phyloP scores from a whole-genome alignment of 1,284 basidiomycete species.

The Violaceomyces palustris region DNA sequence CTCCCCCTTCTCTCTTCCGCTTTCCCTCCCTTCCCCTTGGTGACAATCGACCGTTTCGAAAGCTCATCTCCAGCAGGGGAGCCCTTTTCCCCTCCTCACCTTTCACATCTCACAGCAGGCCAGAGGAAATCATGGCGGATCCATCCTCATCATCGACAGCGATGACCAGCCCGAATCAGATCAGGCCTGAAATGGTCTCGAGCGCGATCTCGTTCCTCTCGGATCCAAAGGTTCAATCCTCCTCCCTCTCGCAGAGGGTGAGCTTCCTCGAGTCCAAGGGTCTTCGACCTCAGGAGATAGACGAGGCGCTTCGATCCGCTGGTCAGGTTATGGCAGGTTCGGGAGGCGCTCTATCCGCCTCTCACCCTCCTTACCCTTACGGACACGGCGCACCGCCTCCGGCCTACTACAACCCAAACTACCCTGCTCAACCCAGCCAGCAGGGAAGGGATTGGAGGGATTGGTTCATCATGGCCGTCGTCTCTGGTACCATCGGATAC shows the following conservation, averaged over 20 bases:
- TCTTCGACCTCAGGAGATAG: conserved; percentile 75
- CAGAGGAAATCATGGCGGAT: conserved; percentile 21
- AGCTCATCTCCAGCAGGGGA: too few relatives aligned
- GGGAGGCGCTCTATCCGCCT: conserved; percentile 6
- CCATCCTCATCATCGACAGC: conserved; percentile 24
- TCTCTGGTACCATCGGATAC: conserved; percentile 84
- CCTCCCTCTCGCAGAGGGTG: conserved; percentile 75
- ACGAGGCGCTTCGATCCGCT: conserved; percentile 67
- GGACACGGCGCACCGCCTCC: conserved; percentile 16
- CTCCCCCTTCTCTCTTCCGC: too few relatives aligned
- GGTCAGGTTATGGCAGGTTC: conserved; percentile 3
- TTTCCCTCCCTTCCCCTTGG: too few relatives aligned
- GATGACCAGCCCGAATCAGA: conserved; percentile 7
- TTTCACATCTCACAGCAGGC: too few relatives aligned
- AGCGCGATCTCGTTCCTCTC: conserved; percentile 47
- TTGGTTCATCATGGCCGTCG: conserved; percentile 73
- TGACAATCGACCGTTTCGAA: too few relatives aligned
- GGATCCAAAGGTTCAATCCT: conserved; percentile 61
- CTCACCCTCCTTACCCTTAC: too few relatives aligned
- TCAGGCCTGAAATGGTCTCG: conserved; percentile 44
- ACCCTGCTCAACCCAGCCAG: conserved; percentile 6
- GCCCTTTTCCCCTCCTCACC: too few relatives aligned
- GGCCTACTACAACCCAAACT: conserved; percentile 15
- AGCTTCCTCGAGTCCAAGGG: conserved; percentile 94
- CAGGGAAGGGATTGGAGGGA: conserved; percentile 49